Evolutionary conservation across 495 filamentous ascomycete species (phyloP), one percentile per base, ranked within the genome.

Genomic region (Chlorociboria aeruginascens): DNA sequence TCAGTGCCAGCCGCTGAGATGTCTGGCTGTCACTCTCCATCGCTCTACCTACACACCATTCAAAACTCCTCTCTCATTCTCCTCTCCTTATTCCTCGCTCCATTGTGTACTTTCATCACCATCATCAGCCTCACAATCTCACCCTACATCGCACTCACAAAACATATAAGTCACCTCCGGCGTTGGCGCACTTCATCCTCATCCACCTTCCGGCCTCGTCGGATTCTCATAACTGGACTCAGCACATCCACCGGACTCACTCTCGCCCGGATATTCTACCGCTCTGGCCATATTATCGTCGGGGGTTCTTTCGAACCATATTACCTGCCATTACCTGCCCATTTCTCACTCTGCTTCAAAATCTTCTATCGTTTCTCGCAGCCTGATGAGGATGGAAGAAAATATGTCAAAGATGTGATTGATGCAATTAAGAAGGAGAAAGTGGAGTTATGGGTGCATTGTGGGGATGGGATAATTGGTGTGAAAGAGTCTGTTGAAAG

Each of bases 401-500:
- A 43, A 11, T 59, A 61, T 36, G 43, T 49, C 4, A 12, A 41
- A 31, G 55, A 46, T 40, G 59, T 89, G 7, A 52, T 81, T 7
- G 54, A 74, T 12, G 69, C 86, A 12, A 66, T 88, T 31, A 60
- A 70, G 28, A 60, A 66, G 7, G 81, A 89, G 45, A 69, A 71
- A 0, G 70, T 85, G 13, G 77, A 86, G 45, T 53, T 89, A 0
- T 90, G 85, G 85, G 73, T 89, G 11, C 77, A 73, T 36, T 86
- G 81, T 53, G 84, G 82, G 0, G 74, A 73, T 7, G 76, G 82
- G 54, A 83, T 88, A 60, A 82, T 73, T 0, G 57, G 70, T 16
- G 81, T 81, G 3, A 80, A 79, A 52, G 71, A 81, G 40, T 63
- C 66, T 1, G 66, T 88, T 16, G 79, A 85, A 53, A 61, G 60